These are phyloP conservation scores for Citrullus colocynthis DNA, from an alignment of 306 rosid species.

Conservation along the genomic window DNA sequence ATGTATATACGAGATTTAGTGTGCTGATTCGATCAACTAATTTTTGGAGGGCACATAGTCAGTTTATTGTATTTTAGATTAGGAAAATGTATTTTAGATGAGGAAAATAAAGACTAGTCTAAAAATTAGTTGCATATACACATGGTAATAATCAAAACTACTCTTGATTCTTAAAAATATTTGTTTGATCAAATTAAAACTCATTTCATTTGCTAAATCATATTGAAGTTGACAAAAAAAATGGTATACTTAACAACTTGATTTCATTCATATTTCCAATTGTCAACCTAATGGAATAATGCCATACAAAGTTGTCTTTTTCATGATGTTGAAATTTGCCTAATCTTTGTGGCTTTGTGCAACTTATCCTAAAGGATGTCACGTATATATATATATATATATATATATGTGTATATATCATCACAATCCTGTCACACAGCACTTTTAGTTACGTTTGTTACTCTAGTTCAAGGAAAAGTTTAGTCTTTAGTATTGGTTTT, in stretches of 20 bases:
- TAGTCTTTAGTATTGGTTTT: not conserved
- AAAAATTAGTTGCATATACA: not conserved
- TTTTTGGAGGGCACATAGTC: no score
- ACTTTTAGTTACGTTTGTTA: not conserved
- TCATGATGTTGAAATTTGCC: not conserved
- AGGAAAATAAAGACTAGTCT: not conserved
- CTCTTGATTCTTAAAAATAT: not conserved
- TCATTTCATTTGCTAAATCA: not conserved
- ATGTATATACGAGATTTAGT: not conserved
- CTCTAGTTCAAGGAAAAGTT: not conserved
- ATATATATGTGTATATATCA: not conserved
- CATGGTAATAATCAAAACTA: not conserved
- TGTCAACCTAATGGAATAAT: not conserved
- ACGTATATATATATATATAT: not conserved
- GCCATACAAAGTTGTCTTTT: not conserved
- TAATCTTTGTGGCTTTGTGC: not conserved
- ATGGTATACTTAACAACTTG: not conserved
- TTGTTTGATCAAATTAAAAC: not conserved
- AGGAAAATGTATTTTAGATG: not conserved
- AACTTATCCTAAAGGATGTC: not conserved
- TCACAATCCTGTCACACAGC: not conserved
- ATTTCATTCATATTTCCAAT: not conserved
- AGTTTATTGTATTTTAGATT: no score
- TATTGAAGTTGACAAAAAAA: not conserved
- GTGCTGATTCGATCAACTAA: not conserved